phyloP scores from a whole-genome alignment of 345 rosid genomes.

The Combretum micranthum region DNA sequence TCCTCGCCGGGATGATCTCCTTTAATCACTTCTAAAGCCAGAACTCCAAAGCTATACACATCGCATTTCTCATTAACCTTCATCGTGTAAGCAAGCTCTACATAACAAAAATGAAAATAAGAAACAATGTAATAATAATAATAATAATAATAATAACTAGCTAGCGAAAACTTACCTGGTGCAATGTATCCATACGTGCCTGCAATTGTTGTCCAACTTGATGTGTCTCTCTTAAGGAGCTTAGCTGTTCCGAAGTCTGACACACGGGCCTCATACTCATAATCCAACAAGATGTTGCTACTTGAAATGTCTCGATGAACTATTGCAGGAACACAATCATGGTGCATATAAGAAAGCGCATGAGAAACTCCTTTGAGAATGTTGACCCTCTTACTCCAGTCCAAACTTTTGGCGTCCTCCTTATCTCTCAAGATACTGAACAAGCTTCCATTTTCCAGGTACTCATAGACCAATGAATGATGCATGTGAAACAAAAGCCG shows the following conservation, averaged over 20 bases:
- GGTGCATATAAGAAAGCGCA: conserved; percentile 17
- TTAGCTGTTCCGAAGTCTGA: conserved; percentile 17
- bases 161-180: conserved; percentile 11
- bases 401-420: background rate
- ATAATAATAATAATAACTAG: too few species aligned
- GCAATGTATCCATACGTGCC: conserved; percentile 16
- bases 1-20: conserved; percentile 12
- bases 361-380: conserved; percentile 10
- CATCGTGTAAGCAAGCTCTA: conserved; percentile 16
- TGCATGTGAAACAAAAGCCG: background rate
- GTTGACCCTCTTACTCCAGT: conserved; percentile 5
- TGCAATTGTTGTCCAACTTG: conserved; percentile 11
- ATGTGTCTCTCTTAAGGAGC: conserved; percentile 6
- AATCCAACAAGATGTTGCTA: conserved; percentile 13
- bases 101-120: too few species aligned
- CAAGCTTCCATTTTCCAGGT: conserved; percentile 3
- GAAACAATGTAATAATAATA: too few species aligned
- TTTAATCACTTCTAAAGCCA: conserved; percentile 7
- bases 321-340: conserved; percentile 8
- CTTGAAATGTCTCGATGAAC: conserved; percentile 16
- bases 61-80: conserved; percentile 7
- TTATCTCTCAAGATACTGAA: background rate
- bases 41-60: conserved; percentile 14
- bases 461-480: conserved; percentile 8
- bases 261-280: conserved; percentile 6